Conservation (phyloP, 371 early-diverging fungal genomes). For the Rhizopus arrhizus region DNA sequence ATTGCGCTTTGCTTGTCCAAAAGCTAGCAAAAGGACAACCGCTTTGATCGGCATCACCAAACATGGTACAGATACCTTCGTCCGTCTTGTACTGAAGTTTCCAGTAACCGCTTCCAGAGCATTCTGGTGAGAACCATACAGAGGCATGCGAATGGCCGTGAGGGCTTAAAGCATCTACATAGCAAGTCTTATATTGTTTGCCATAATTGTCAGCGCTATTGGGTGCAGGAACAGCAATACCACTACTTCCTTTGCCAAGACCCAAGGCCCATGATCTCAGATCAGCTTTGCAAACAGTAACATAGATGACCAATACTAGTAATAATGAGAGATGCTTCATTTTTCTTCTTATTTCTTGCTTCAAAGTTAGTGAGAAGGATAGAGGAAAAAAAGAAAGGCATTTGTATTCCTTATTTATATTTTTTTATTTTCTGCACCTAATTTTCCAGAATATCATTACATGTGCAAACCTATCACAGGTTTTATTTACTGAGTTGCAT, state of each 20-base stretch:
- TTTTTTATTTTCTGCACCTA: too few relatives aligned
- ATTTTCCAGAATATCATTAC: too few relatives aligned
- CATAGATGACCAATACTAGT: too few relatives aligned
- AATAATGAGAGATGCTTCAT: too few relatives aligned
- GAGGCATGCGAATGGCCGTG: background rate
- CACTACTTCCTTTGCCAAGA: background rate
- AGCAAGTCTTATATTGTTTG: background rate
- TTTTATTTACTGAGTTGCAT: too few relatives aligned
- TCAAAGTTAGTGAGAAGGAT: too few relatives aligned
- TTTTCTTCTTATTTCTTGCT: too few relatives aligned
- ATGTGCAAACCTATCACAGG: too few relatives aligned
- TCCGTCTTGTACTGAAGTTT: background rate
- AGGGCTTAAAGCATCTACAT: background rate
- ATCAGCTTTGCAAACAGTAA: background rate
- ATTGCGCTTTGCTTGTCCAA: conserved; percentile 2
- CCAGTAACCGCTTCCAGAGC: conserved; percentile 4
- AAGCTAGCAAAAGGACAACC: conserved; percentile 5
- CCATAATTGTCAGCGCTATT: background rate
- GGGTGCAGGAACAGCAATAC: background rate
- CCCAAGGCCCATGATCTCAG: conserved; percentile 6
- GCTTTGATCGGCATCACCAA: background rate
- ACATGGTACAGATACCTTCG: background rate
- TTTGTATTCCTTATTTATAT: too few relatives aligned
- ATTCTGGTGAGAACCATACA: conserved; percentile 5
- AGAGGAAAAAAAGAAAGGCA: too few relatives aligned